Evolutionary conservation across 495 filamentous ascomycete genomes (phyloP).

Genomic region (Lasiosphaeria miniovina): DNA sequence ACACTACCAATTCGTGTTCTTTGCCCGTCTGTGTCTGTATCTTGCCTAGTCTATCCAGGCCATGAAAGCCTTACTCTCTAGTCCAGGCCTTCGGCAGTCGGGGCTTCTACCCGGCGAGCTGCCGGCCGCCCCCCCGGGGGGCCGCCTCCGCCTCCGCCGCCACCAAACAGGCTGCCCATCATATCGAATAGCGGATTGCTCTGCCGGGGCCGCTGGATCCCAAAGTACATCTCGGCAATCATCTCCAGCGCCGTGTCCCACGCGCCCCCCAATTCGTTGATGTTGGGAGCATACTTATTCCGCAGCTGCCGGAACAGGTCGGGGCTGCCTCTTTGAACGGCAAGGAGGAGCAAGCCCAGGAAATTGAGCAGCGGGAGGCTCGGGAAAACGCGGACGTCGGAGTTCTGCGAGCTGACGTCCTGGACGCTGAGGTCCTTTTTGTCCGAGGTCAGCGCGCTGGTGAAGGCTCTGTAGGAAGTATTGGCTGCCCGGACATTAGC

Average conservation of each 20-base stretch:
- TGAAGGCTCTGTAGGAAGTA: conserved; percentile 76
- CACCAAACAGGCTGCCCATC: conserved; percentile 93
- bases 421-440: conserved; percentile 68
- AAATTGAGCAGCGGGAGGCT: conserved; percentile 91
- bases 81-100: conserved; percentile 52
- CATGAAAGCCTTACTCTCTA: conserved; percentile 19
- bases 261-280: conserved; percentile 62
- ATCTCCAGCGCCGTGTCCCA: conserved; percentile 86
- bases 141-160: conserved; percentile 51
- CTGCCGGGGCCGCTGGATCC: conserved; percentile 83
- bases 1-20: neutral
- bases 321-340: conserved; percentile 71
- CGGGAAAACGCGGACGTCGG: conserved; percentile 80
- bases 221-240: conserved; percentile 96
- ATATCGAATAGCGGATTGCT: conserved; percentile 92
- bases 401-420: conserved; percentile 70
- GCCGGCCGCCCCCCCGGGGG: conserved; percentile 33
- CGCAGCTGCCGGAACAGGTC: conserved; percentile 83
- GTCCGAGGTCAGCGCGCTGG: conserved; percentile 60
- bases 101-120: conserved; percentile 46
- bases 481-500: conserved; percentile 89
- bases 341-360: conserved; percentile 75
- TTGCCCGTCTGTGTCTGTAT: neutral
- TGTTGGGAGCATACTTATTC: conserved; percentile 72
- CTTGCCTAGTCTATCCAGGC: neutral